A percentile compares a stretch with the other conserved stretches of the same genome.
Conservation (phyloP, 306 rosid species). For the apple (Malus domestica) region ASM211411v1 NC_041797.1:4678501-4679000, state of each 20-base stretch:
- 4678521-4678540: background rate
- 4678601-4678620: background rate
- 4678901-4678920: conserved; percentile 13
- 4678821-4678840: background rate
- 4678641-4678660: background rate
- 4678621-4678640: no score
- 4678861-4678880: background rate
- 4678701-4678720: background rate
- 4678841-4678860: background rate
- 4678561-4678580: no score
- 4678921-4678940: conserved; percentile 15
- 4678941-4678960: conserved; percentile 18
- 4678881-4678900: background rate
- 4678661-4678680: background rate
- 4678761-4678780: conserved; percentile 10
- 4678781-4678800: background rate
- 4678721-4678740: background rate
- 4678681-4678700: background rate
- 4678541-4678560: background rate
- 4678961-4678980: conserved; percentile 44
- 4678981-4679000: conserved; percentile 55
- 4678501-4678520: no score
- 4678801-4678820: background rate
- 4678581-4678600: background rate
- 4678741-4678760: background rate